Evolutionary conservation across 2,329 filamentous ascomycete genomes (phyloP).

Genomic region (Zalaria sp.): DNA sequence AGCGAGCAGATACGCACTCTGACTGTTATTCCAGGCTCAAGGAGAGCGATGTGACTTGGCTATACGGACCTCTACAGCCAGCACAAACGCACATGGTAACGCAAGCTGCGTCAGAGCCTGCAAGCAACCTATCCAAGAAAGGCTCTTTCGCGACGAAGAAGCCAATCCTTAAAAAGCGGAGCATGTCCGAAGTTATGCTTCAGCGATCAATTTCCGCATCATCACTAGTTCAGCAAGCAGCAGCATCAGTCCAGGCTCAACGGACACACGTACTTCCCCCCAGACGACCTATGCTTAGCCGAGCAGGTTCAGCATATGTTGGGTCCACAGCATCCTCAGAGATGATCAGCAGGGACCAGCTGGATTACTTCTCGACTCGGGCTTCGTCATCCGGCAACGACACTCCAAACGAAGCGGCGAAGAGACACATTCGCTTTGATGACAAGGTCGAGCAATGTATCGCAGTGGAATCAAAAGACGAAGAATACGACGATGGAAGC

Average conservation of each 20-base stretch:
- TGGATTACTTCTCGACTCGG: constrained; percentile 44
- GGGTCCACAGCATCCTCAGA: constrained; percentile 48
- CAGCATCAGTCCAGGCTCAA: constrained; percentile 73
- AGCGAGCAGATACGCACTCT: too few species aligned
- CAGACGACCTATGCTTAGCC: constrained; percentile 37
- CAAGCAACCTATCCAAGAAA: constrained; percentile 43
- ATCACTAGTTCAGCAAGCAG: constrained; percentile 78
- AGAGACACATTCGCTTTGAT: constrained; percentile 90
- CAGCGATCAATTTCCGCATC: constrained; percentile 79
- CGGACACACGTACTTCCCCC: constrained; percentile 39
- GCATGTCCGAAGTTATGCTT: constrained; percentile 89
- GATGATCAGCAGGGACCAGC: constrained; percentile 46
- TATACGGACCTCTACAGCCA: constrained; percentile 84
- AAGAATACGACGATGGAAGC: constrained; percentile 52
- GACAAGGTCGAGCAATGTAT: constrained; percentile 94
- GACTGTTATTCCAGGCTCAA: constrained; percentile 54
- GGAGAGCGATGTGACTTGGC: constrained; percentile 93
- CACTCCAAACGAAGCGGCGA: constrained; percentile 48
- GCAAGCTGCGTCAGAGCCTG: constrained; percentile 33
- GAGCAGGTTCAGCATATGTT: constrained; percentile 55
- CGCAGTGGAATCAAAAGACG: constrained; percentile 74
- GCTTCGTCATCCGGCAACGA: constrained; percentile 54
- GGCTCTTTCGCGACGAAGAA: constrained; percentile 64
- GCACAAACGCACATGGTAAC: constrained; percentile 42
- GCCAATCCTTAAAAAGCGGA: constrained; percentile 90